These are phyloP conservation scores for Umbellularia californica DNA, from an alignment of 164 flowering plant genomes.

Conservation along the genomic window DNA sequence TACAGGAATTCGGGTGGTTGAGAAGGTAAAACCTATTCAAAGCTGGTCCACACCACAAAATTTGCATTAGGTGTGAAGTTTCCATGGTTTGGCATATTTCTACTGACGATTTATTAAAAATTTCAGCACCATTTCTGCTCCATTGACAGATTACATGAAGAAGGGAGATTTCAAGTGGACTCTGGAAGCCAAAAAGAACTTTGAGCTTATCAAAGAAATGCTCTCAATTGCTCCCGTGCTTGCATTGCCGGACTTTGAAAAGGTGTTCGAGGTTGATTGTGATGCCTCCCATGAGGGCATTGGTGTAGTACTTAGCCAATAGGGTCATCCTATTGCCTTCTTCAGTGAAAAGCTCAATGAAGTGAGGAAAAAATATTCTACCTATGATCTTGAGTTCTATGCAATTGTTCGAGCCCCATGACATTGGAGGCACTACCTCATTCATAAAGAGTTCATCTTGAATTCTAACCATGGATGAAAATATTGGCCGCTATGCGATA, in stretches of 20 bases:
- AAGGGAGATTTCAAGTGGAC: not conserved
- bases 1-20: constrained; percentile 3
- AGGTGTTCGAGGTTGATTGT: not conserved
- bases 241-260: not conserved
- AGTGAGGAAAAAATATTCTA: not conserved
- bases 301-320: not conserved
- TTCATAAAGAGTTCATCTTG: not conserved
- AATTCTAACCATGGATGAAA: too few species aligned
- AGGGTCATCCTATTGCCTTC: not conserved
- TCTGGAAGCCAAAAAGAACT: not conserved
- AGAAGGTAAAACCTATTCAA: constrained; percentile 3
- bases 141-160: constrained; percentile 3
- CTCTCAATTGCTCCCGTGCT: not conserved
- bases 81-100: constrained; percentile 10
- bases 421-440: not conserved
- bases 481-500: too few species aligned
- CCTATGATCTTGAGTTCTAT: too few species aligned
- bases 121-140: constrained; percentile 6
- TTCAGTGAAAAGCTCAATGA: too few species aligned
- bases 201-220: not conserved
- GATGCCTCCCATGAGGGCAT: not conserved
- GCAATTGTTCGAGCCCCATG: not conserved
- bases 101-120: constrained; percentile 5
- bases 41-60: constrained; percentile 2
- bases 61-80: not conserved